Base-by-base conservation (phyloP, 129 eudicot species). In the Artemisia annua region DNA sequence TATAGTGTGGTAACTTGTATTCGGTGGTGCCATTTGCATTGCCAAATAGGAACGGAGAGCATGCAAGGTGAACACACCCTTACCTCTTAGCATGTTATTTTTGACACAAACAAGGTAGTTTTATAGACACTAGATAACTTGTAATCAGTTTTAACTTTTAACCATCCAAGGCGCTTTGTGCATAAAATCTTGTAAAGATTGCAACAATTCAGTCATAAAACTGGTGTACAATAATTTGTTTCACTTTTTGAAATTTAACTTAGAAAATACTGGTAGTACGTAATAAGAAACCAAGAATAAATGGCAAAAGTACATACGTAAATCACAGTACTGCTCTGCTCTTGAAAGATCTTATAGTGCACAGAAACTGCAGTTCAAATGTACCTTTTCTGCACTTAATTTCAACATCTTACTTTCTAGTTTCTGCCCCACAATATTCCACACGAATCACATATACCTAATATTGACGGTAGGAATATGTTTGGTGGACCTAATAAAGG, bases 351-450 rank as follows among this genome's bases (percentile, higher is more conserved):
- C 75, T 77, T 77, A 20, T 60, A 50, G 75, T 52, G 39, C 76
- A 60, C 71, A 77, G 49, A 70, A 77, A 70, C 81, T 77, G 57
- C 81, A 77, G 81, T 77, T 77, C 48, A 69, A 77, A 26, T 39
- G 71, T 70, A 70, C 76, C 7, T 77, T 32, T 62, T 3, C 55
- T 56, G 60, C 67, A 44, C 52, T 39, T 39, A 52, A 14, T 53
- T 30, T 30, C 64, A 53, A 54, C 52, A 43, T 51, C 73, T 24
- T 19, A 13, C 46, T 58, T 19, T 43, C 32, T 18, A 39, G 46
- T 39, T 39, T 39, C 9, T 39, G 46, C 46, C 1, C 10, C 46
- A 39, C 51, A 54, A 48, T 4, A 55, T 56, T 71, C 55, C 74
- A 30, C 18, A 49, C 26, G 63, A 28, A 28, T 17, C 14, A 15